Evolutionary conservation across 2,329 filamentous ascomycete species (phyloP), one percentile per base, ranked within the genome.

Genomic region (Aspergillus japonicus): DNA sequence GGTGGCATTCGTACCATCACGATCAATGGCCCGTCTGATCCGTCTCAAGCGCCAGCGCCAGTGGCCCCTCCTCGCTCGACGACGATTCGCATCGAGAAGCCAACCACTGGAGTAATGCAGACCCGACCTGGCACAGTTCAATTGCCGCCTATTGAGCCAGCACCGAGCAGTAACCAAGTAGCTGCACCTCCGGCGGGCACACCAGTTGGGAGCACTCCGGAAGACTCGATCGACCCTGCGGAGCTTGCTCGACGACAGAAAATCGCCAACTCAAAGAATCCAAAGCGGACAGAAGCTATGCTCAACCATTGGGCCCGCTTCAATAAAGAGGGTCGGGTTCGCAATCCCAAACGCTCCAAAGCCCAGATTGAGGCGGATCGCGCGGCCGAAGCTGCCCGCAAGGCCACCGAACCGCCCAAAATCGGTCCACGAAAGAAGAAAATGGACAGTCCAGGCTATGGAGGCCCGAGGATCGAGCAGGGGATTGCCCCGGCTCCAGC

Each of bases 271-370:
- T 78, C 77, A 21, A 78, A 78, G 65, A 78, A 79, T 52, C 77
- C 77, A 5, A 77, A 77, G 59, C 71, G 77, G 29, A 79, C 77
- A 8, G 75, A 78, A 63, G 77, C 77, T 48, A 79, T 79, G 77
- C 71, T 79, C 26, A 75, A 78, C 59, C 77, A 79, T 63, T 79
- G 77, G 77, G 74, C 71, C 21, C 74, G 76, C 24, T 79, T 78
- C 68, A 78, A 78, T 56, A 67, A 69, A 12, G 76, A 77, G 64
- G 77, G 77, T 31, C 73, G 76, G n/a, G 76, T 73, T 21, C 73
- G 77, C 35, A 78, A 78, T 54, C 77, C 77, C 31, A 79, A 79
- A 62, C 73, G 77, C 7, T 77, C 77, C 33, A 78, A 78, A 62
- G 76, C 75, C 10, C 75, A 79, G 62, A 78, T 79, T 26, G 77